Conservation (phyloP, 352 stramenopile genomes). For the Globisporangium cystogenes region DNA sequence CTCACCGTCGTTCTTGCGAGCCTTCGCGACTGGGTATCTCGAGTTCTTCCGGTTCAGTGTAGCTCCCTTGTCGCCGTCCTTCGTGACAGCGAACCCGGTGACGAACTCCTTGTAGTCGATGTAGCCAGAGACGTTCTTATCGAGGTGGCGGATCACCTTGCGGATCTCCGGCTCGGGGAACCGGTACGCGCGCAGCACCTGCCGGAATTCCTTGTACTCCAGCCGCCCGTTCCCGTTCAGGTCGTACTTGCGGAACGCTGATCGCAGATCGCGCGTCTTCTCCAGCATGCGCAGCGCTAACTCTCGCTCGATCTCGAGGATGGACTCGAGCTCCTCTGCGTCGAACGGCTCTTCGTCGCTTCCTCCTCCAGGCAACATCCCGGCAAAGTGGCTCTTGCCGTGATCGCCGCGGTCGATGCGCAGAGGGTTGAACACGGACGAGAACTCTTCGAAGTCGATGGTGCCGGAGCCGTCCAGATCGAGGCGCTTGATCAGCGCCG, state of each 20-base stretch:
- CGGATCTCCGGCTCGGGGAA: constrained; percentile 61
- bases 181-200: constrained; percentile 53
- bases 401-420: constrained; percentile 15
- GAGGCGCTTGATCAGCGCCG: constrained; percentile 33
- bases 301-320: constrained; percentile 63
- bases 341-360: constrained; percentile 28
- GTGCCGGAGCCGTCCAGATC: constrained; percentile 45
- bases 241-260: constrained; percentile 66
- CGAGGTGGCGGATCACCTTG: constrained; percentile 66
- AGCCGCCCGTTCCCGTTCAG: constrained; percentile 55
- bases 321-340: constrained; percentile 41
- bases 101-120: constrained; percentile 78
- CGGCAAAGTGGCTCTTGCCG: constrained; percentile 2
- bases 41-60: constrained; percentile 10
- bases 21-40: constrained; percentile 11
- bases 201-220: constrained; percentile 69
- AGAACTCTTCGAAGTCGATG: constrained; percentile 55
- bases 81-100: constrained; percentile 26
- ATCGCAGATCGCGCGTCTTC: constrained; percentile 45
- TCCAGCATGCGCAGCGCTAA: constrained; percentile 45
- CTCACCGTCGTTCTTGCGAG: constrained; percentile 7
- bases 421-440: constrained; percentile 45
- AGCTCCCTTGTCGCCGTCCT: constrained; percentile 16
- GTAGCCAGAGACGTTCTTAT: constrained; percentile 55
- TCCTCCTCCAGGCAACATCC: background rate